Evolutionary conservation across 352 stramenopile genomes (phyloP), one percentile per base, ranked within the genome.

Genomic region (Thalassiosira hispida): DNA sequence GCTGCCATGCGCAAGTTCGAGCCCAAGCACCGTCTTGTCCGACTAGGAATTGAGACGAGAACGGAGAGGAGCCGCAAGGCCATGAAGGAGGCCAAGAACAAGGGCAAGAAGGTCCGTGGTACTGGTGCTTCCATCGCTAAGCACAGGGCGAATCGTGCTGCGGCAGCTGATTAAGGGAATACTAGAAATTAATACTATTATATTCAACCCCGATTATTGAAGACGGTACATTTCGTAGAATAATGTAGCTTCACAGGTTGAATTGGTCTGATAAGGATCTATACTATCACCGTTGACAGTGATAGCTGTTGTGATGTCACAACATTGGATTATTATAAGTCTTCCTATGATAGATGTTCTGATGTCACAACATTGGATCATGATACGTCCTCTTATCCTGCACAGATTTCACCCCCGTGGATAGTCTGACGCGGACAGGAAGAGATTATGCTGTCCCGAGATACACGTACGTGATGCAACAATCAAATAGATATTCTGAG

Each of bases 11-110:
- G 98, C 87, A 98, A 98, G 82, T 98, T 98, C 86, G 97, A 99
- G 89, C 97, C 97, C 49, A 99, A 98, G 92, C 97, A 99, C 94
- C 93, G 96, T 82, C 91, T 99, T 65, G 92, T 98, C 51, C 95
- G 84, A 22, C 83, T 90, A 38, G 90, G 90, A 72, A 46, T 94
- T 35, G 46, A 91, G 42, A 94, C 98, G 68, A 98, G 98, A 94
- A 97, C 98, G 76, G 97, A 99, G 90, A 96, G 91, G 72, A 98
- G 95, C 69, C 94, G 97, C 80, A 99, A 99, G 95, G 96, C 98
- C 86, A 98, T 99, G 91, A 99, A 99, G 96, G 97, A 99, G 89
- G 93, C 95, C 78, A 99, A 99, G 96, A 99, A 99, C 93, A 96
- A 97, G 73, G 95, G 81, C 80, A 97, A 98, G 93, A 99, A 99